phyloP scores from a whole-genome alignment of 306 rosid genomes.

The Prunus armeniaca region DNA sequence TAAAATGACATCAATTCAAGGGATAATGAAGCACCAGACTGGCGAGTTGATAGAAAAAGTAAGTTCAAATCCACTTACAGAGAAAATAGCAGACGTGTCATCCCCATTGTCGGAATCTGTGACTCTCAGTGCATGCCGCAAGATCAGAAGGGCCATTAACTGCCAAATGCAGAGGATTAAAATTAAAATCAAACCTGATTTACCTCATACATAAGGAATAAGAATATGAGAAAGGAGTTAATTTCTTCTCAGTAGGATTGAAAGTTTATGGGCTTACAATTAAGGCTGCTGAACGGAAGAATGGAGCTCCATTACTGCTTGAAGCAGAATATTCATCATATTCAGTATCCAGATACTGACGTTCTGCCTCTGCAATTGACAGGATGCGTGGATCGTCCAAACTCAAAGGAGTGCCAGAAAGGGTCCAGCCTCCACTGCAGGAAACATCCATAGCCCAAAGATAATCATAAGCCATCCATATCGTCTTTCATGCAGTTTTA shows the following conservation, averaged over 20 bases:
- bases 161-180: constrained; percentile 38
- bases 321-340: constrained; percentile 92
- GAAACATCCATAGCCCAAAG: constrained; percentile 14
- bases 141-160: constrained; percentile 86
- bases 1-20: neutral
- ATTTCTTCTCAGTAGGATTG: neutral
- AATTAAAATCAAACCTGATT: constrained; percentile 6
- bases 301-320: constrained; percentile 87
- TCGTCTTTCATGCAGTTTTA: neutral
- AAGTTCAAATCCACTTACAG: constrained; percentile 46
- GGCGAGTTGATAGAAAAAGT: neutral
- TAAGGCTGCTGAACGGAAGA: constrained; percentile 91
- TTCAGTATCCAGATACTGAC: constrained; percentile 81
- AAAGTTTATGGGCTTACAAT: constrained; percentile 55
- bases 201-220: neutral
- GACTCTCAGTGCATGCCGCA: constrained; percentile 80
- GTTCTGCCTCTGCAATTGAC: constrained; percentile 98
- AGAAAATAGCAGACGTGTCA: constrained; percentile 73
- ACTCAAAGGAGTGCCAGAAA: constrained; percentile 95
- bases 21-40: neutral
- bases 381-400: constrained; percentile 88
- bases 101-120: constrained; percentile 57
- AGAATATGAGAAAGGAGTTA: neutral
- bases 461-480: constrained; percentile 14
- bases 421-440: constrained; percentile 93